Conservation (phyloP, 2,329 filamentous ascomycete genomes). For the Thermoascus crustaceus region DNA sequence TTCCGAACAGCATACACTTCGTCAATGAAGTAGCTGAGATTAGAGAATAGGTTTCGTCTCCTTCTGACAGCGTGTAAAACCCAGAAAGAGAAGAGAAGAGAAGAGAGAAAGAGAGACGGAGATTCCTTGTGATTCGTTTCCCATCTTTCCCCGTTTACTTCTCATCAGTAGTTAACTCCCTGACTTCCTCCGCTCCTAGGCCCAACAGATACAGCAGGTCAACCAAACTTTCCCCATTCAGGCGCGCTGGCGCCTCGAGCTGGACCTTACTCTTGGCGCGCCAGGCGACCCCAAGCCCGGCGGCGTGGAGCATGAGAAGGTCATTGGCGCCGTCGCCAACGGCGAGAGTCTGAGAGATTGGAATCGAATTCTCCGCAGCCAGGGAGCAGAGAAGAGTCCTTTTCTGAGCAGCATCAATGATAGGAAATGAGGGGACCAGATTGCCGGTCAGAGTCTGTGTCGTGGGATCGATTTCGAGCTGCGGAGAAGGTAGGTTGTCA, state of each 20-base stretch:
- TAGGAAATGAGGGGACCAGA: slow-evolving; percentile 44
- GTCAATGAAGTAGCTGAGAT: too few relatives aligned
- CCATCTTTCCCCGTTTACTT: too few relatives aligned
- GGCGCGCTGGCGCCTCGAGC: slow-evolving; percentile 49
- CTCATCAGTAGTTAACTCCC: slow-evolving; percentile 30
- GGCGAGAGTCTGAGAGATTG: slow-evolving; percentile 47
- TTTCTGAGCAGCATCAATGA: slow-evolving; percentile 54
- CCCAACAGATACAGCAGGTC: slow-evolving; percentile 54
- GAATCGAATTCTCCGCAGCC: slow-evolving; percentile 46
- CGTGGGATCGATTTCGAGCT: slow-evolving; percentile 42
- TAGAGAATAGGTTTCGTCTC: too few relatives aligned
- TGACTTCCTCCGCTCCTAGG: slow-evolving; percentile 42
- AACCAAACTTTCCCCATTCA: slow-evolving; percentile 51
- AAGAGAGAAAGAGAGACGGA: slow-evolving; percentile 1
- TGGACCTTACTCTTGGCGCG: slow-evolving; percentile 59
- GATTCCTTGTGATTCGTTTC: background rate
- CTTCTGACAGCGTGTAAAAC: too few relatives aligned
- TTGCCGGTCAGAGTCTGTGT: slow-evolving; percentile 49
- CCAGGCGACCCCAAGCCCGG: slow-evolving; percentile 56
- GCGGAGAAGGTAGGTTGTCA: too few relatives aligned
- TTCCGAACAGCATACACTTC: too few relatives aligned
- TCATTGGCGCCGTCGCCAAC: slow-evolving; percentile 61
- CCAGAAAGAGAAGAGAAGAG: background rate
- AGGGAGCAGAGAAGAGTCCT: slow-evolving; percentile 47
- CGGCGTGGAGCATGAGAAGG: slow-evolving; percentile 55